Conservation (phyloP, 164 flowering plant species). For the Akebia trifoliata region DNA sequence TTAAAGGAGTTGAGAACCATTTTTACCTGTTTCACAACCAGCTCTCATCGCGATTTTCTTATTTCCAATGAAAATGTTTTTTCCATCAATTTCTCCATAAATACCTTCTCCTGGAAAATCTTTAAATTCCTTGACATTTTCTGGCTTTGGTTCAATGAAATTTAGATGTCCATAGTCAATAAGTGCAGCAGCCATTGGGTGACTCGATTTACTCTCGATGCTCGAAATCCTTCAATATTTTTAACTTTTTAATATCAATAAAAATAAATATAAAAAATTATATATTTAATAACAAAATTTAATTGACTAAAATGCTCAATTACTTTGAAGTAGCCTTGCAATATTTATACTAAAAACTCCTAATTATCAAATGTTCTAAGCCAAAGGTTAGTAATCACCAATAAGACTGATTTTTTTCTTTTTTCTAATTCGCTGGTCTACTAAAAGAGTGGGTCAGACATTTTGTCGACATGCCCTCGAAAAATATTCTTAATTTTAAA, state of each 20-base stretch:
- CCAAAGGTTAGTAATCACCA: too few relatives aligned
- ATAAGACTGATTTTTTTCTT: too few relatives aligned
- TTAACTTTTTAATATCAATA: not conserved
- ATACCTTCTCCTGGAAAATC: constrained; percentile 94
- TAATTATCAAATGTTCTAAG: not conserved
- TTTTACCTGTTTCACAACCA: constrained; percentile 53
- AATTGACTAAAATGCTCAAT: not conserved
- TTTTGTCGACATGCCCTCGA: too few relatives aligned
- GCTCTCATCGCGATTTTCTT: constrained; percentile 59
- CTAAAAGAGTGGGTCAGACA: too few relatives aligned
- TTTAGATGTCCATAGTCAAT: constrained; percentile 49
- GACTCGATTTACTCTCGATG: constrained; percentile 92
- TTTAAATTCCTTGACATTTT: constrained; percentile 59
- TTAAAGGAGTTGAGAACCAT: not conserved
- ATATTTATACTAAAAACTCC: not conserved
- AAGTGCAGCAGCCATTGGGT: constrained; percentile 89
- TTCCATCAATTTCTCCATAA: constrained; percentile 65
- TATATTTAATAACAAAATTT: not conserved
- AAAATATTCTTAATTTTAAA: too few relatives aligned
- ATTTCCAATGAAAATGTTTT: constrained; percentile 63
- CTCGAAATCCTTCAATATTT: constrained; percentile 73
- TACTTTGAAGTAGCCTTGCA: not conserved
- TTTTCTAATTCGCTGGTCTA: too few relatives aligned
- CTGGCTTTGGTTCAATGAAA: constrained; percentile 59
- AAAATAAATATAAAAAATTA: not conserved